Base-by-base conservation (phyloP, 2,329 filamentous ascomycete genomes). In the Myriosclerotinia curreyana region DNA sequence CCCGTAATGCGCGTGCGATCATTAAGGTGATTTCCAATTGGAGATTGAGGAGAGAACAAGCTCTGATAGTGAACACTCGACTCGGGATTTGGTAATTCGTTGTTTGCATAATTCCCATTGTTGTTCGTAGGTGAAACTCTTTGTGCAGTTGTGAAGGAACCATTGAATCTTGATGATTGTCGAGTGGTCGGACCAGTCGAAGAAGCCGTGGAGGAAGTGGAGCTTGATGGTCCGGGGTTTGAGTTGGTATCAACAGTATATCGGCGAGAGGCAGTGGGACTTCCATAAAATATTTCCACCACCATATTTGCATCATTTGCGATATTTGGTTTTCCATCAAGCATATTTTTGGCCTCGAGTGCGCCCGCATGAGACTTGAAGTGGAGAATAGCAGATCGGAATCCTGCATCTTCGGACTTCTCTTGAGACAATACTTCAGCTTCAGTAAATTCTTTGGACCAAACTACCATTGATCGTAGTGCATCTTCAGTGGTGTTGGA, bases 1-100 rank as follows among this genome's bases (percentile, higher is more conserved):
- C 89, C 87, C 3, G 85, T 83, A 46, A 84, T 80, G 64, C 85
- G 81, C 20, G 80, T 77, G 58, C 82, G 80, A 66, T 87, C 86
- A n/a, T 80, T 79, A n/a, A 89, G 79, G 61, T 88, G 84, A 72
- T 87, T 89, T 50, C 85, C 86, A 62, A 91, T 87, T 1, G 89
- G 89, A 7, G 89, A 91, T 69, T 89, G 88, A 0, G 88, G 85
- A 15, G 87, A 89, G 76, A 91, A 92, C 34, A 91, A 77, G 66
- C 79, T 86, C 68, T 87, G 84, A 69, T 85, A 85, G 65, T 81
- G 79, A 20, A 78, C 74, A 61, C 72, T 81, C 5, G 79, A 77
- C 40, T 86, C 85, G 3, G 83, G 79, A 60, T 82, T 81, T n/a
- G 83, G 79, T 56, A 89, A 80, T 66, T 90, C 86, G 66, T 80